Evolutionary conservation across 345 rosid species (phyloP).

Genomic region (Raphanus sativus): DNA sequence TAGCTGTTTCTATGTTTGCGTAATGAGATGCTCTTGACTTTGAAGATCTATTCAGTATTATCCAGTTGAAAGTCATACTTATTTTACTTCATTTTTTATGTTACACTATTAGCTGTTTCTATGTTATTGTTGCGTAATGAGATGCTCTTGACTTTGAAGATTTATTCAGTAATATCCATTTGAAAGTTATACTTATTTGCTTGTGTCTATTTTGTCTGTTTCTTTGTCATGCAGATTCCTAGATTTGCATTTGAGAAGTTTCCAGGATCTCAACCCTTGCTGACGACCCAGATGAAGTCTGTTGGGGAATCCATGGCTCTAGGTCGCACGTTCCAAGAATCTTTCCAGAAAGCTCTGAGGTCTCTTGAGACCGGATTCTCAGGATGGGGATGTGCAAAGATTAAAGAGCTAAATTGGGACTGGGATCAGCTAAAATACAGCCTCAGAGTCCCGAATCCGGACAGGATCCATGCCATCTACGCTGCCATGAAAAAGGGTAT

Average conservation of each 20-base stretch:
- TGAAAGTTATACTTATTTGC: not conserved
- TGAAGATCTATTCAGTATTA: not conserved
- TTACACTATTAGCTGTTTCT: too few species aligned
- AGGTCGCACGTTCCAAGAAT: slow-evolving; percentile 95
- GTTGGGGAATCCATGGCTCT: slow-evolving; percentile 96
- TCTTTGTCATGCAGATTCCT: slow-evolving; percentile 66
- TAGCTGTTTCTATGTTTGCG: not conserved
- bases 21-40: not conserved
- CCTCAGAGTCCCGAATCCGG: slow-evolving; percentile 88
- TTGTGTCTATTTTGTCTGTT: not conserved
- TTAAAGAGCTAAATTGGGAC: slow-evolving; percentile 86
- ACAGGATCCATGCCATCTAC: slow-evolving; percentile 78
- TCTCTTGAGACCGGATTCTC: slow-evolving; percentile 81
- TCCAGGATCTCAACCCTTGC: slow-evolving; percentile 86
- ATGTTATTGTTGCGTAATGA: too few species aligned
- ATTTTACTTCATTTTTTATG: too few species aligned
- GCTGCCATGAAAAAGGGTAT: slow-evolving; percentile 97
- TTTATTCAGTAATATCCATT: not conserved
- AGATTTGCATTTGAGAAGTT: slow-evolving; percentile 98
- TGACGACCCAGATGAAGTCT: slow-evolving; percentile 97
- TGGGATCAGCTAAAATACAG: slow-evolving; percentile 87
- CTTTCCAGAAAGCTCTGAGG: slow-evolving; percentile 91
- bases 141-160: too few species aligned
- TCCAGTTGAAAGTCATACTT: too few species aligned
- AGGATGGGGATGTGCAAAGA: slow-evolving; percentile 86